phyloP scores from a whole-genome alignment of 2,329 filamentous ascomycete genomes.

The Zopfia rhizophila region DNA sequence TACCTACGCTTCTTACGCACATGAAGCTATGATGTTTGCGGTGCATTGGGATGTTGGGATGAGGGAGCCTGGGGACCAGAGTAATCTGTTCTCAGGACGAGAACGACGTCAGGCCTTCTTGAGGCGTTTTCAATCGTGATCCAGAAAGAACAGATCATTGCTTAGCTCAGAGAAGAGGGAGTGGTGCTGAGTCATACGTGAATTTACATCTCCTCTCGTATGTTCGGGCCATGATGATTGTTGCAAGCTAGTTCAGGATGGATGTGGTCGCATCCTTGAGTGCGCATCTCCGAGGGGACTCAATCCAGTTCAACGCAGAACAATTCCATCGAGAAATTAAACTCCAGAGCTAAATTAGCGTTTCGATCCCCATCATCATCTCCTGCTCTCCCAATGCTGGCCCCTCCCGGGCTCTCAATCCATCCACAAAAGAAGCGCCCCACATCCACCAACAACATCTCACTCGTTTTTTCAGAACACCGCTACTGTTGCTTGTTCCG shows the following conservation, averaged over 20 bases:
- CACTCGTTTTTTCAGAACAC: no score
- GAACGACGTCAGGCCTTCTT: constrained; percentile 10
- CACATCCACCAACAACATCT: no score
- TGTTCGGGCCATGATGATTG: no score
- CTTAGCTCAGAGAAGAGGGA: constrained; percentile 10
- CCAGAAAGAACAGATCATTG: constrained; percentile 1
- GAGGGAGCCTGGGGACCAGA: constrained; percentile 27
- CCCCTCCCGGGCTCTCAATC: no score
- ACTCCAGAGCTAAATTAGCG: constrained; percentile 37
- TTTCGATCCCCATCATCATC: no score
- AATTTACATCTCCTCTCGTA: no score
- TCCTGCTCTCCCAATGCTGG: no score
- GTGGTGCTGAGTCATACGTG: constrained; percentile 11
- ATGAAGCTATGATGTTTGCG: constrained; percentile 26
- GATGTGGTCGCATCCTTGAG: constrained; percentile 3
- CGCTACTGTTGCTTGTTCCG: no score
- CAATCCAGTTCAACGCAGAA: neutral
- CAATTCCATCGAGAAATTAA: constrained; percentile 29
- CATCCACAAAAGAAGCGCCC: no score
- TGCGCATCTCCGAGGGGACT: constrained; percentile 16
- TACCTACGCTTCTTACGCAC: constrained; percentile 25
- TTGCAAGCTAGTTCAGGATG: no score
- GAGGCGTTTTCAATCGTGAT: neutral
- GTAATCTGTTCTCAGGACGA: constrained; percentile 29
- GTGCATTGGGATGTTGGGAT: constrained; percentile 13